A percentile compares a stretch with the other conserved stretches of the same genome.
These are phyloP conservation scores for Verbascum thapsus DNA, from an alignment of 257 asterid species.

Conservation along the genomic window DNA sequence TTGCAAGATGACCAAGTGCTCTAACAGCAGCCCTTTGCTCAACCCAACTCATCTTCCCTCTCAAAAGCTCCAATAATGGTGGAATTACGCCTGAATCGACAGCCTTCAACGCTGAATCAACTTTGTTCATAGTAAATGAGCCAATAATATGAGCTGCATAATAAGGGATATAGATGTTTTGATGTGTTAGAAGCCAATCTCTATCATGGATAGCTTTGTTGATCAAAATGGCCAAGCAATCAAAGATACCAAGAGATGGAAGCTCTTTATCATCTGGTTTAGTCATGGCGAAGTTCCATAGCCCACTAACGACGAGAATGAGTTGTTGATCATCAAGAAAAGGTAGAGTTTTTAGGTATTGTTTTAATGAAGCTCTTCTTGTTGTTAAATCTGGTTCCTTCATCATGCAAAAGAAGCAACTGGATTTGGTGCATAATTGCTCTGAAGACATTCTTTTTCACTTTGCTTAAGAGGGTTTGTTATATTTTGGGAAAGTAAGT, in stretches of 20 bases:
- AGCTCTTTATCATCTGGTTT: constrained; percentile 57
- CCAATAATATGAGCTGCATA: constrained; percentile 90
- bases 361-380: constrained; percentile 39
- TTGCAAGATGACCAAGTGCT: constrained; percentile 84
- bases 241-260: constrained; percentile 65
- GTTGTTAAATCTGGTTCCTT: constrained; percentile 49
- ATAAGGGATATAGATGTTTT: constrained; percentile 70
- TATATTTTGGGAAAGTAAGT: background rate
- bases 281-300: constrained; percentile 79
- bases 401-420: constrained; percentile 78
- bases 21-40: constrained; percentile 87
- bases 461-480: constrained; percentile 23
- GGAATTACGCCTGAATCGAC: constrained; percentile 58
- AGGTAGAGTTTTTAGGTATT: constrained; percentile 43
- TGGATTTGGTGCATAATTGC: constrained; percentile 33
- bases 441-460: constrained; percentile 33
- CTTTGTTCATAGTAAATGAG: constrained; percentile 65
- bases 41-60: constrained; percentile 85
- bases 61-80: constrained; percentile 65
- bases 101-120: constrained; percentile 49
- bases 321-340: constrained; percentile 58
- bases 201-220: constrained; percentile 45
- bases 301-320: constrained; percentile 59
- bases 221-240: constrained; percentile 64
- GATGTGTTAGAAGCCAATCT: constrained; percentile 60